Conservation (phyloP, 176 grass and related monocot species). For the Leersia perrieri region DNA sequence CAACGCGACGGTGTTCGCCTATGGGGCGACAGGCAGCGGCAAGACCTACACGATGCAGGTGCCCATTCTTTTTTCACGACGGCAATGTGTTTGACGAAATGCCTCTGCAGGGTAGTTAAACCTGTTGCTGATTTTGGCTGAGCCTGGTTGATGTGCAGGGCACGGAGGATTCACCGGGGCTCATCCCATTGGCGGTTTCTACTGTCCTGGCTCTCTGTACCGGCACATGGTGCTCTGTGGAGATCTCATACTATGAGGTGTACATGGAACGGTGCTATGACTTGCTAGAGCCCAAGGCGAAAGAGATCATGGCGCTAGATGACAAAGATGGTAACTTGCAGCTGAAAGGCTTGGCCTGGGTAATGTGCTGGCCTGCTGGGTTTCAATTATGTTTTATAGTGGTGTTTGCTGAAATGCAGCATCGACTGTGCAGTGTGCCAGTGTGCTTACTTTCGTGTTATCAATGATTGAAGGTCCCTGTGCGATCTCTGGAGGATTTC, state of each 20-base stretch:
- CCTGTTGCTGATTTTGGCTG: not conserved
- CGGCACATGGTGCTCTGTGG: slow-evolving; percentile 49
- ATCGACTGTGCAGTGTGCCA: not conserved
- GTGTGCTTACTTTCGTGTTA: slow-evolving; percentile 12
- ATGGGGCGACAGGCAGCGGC: slow-evolving; percentile 80
- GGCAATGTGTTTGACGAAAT: not conserved
- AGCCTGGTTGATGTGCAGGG: slow-evolving; percentile 39
- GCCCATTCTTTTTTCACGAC: not conserved
- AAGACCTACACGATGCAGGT: slow-evolving; percentile 98
- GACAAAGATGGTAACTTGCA: slow-evolving; percentile 78
- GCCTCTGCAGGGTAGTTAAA: not conserved
- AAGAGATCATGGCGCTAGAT: slow-evolving; percentile 77
- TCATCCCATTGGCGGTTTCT: slow-evolving; percentile 69
- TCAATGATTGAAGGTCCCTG: slow-evolving; percentile 49
- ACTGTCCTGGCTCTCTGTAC: slow-evolving; percentile 51
- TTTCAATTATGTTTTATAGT: not conserved
- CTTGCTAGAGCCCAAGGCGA: slow-evolving; percentile 80
- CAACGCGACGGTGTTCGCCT: slow-evolving; percentile 73
- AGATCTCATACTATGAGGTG: slow-evolving; percentile 86
- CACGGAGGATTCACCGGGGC: slow-evolving; percentile 52
- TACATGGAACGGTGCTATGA: slow-evolving; percentile 95
- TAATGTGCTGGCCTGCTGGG: slow-evolving; percentile 32
- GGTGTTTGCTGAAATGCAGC: not conserved
- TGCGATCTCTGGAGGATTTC: slow-evolving; percentile 77
- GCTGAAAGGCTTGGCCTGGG: slow-evolving; percentile 84